phyloP scores from a whole-genome alignment of 106 monocot genomes.

The Dendrobium huoshanense region DNA sequence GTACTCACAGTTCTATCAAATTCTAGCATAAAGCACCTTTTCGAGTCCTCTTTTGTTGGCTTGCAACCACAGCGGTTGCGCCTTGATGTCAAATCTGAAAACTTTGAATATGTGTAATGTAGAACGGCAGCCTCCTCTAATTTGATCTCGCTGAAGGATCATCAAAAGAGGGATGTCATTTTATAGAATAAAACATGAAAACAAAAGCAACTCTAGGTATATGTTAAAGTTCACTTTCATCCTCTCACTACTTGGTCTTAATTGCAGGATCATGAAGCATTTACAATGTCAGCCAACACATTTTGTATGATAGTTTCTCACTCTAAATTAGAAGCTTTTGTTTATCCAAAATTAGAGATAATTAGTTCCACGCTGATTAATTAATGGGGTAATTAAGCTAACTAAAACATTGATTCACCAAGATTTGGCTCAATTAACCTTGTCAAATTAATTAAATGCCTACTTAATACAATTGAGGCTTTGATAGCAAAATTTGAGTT shows the following conservation, averaged over 20 bases:
- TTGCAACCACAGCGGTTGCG: slow-evolving; percentile 86
- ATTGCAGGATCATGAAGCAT: not conserved
- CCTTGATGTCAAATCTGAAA: slow-evolving; percentile 84
- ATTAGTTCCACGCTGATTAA: too few species aligned
- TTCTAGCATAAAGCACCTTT: slow-evolving; percentile 88
- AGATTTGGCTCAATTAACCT: too few species aligned
- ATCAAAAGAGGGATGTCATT: not conserved
- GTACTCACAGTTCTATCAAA: slow-evolving; percentile 77
- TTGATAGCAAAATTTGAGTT: too few species aligned
- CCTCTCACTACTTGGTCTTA: not conserved
- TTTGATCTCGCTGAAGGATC: slow-evolving; percentile 54
- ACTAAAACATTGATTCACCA: too few species aligned
- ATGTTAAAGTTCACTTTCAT: not conserved
- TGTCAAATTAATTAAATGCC: too few species aligned
- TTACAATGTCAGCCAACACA: not conserved
- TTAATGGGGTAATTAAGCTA: too few species aligned
- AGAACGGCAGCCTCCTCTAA: slow-evolving; percentile 84
- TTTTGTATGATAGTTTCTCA: not conserved
- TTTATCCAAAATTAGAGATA: too few species aligned
- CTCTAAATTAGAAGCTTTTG: not conserved
- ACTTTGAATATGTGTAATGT: slow-evolving; percentile 85
- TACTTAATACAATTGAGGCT: too few species aligned
- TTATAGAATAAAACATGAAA: not conserved
- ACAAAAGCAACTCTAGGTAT: not conserved
- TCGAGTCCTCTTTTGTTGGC: slow-evolving; percentile 86